Evolutionary conservation across 176 grass and related monocot species (phyloP).

Genomic region (Triticum monococcum): DNA sequence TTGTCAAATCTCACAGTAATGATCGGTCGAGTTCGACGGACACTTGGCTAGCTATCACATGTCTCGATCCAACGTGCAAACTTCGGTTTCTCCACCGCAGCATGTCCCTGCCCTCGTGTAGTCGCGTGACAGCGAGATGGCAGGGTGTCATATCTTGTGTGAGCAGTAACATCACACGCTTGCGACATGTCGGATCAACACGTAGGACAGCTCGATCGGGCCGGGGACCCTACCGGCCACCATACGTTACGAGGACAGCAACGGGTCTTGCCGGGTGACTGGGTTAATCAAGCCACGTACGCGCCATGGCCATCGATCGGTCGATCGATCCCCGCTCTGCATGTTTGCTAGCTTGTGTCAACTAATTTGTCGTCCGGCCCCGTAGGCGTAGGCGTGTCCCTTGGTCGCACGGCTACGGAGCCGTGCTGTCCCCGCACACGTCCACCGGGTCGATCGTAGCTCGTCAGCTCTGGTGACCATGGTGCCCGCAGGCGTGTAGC

Average conservation of each 20-base stretch:
- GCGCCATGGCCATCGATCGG: too few relatives aligned
- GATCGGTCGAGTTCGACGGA: neutral
- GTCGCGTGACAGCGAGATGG: neutral
- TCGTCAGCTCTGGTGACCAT: neutral
- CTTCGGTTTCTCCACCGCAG: conserved; percentile 29
- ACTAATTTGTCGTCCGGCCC: neutral
- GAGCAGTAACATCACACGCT: neutral
- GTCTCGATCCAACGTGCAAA: conserved; percentile 38
- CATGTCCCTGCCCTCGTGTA: conserved; percentile 27
- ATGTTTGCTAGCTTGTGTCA: too few relatives aligned
- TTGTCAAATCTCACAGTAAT: neutral
- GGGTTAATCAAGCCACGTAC: too few relatives aligned
- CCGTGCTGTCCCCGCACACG: conserved; percentile 45
- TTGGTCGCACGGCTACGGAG: conserved; percentile 27
- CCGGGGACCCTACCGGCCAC: too few relatives aligned
- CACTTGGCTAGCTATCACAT: neutral
- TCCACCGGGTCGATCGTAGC: neutral
- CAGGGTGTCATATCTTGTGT: neutral
- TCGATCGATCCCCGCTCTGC: too few relatives aligned
- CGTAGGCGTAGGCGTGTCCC: conserved; percentile 24
- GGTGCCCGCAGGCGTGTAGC: neutral
- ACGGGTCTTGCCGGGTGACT: too few relatives aligned
- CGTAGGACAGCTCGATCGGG: neutral
- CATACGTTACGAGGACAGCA: too few relatives aligned
- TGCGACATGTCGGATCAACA: neutral